Conservation (phyloP, 2,329 filamentous ascomycete species). For the Aspergillus costaricaensis region DNA sequence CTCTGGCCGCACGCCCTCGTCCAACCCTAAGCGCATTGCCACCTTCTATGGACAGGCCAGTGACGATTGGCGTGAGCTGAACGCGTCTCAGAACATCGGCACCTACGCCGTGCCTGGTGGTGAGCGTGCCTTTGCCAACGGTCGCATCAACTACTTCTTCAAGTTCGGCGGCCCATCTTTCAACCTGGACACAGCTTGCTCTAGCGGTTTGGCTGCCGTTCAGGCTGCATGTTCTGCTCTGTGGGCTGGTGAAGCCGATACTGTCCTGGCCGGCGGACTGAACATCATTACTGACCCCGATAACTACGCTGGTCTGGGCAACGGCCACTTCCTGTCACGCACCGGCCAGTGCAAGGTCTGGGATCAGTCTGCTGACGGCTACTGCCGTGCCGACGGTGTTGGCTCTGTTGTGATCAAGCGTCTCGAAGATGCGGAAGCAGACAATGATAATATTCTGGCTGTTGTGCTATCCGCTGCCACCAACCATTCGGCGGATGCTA, state of each 20-base stretch:
- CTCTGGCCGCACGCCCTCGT: conserved; percentile 67
- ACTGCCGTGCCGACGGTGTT: conserved; percentile 55
- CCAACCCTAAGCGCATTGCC: conserved; percentile 62
- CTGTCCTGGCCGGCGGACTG: conserved; percentile 74
- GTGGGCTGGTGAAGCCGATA: conserved; percentile 74
- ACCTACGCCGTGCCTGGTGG: too few species aligned
- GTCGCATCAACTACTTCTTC: conserved; percentile 74
- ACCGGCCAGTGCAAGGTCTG: conserved; percentile 54
- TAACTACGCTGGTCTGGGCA: conserved; percentile 71
- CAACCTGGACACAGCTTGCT: conserved; percentile 74
- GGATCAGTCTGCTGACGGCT: conserved; percentile 54
- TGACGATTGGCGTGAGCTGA: too few species aligned
- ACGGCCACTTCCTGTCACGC: conserved; percentile 39
- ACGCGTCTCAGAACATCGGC: too few species aligned
- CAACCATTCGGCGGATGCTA: conserved; percentile 51
- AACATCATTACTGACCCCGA: conserved; percentile 74
- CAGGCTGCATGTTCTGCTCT: conserved; percentile 71
- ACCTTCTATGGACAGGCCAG: conserved; percentile 37
- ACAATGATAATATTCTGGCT: conserved; percentile 48
- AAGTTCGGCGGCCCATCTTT: conserved; percentile 72
- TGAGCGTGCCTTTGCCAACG: conserved; percentile 57
- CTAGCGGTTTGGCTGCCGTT: conserved; percentile 62
- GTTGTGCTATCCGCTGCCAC: conserved; percentile 46
- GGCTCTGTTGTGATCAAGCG: conserved; percentile 55
- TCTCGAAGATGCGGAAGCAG: conserved; percentile 51